phyloP scores from a whole-genome alignment of 2,329 filamentous ascomycete species.

The Apiospora marii region DNA sequence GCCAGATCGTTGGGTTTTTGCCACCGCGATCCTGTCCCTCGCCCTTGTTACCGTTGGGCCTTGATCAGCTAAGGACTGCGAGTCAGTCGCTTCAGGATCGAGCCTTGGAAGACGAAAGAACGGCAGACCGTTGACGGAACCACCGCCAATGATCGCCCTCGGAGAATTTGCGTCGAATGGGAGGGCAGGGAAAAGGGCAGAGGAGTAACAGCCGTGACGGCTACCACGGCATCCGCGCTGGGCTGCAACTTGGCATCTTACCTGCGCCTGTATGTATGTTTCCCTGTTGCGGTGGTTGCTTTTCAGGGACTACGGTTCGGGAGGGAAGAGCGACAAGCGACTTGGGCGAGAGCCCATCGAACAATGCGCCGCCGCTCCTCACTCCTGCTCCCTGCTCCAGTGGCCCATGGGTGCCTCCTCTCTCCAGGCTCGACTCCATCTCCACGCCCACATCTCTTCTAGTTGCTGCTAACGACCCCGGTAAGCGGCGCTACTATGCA shows the following conservation, averaged over 20 bases:
- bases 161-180: constrained; percentile 12
- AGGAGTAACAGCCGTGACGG: constrained; percentile 14
- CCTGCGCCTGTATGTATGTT: not conserved
- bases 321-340: not conserved
- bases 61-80: not conserved
- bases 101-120: not conserved
- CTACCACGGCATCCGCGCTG: constrained; percentile 7
- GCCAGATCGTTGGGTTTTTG: not conserved
- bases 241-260: constrained; percentile 1
- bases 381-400: not conserved
- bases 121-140: not conserved
- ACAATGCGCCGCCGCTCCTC: not conserved
- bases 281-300: not conserved
- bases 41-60: not conserved
- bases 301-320: not conserved
- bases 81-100: constrained; percentile 6
- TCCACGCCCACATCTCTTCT: not conserved
- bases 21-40: not conserved
- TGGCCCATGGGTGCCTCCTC: not conserved
- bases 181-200: not conserved
- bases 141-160: not conserved
- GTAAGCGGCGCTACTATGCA: not conserved
- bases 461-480: not conserved
- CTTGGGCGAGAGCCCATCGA: not conserved
- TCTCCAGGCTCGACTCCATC: not conserved